Conservation (phyloP, 768 basidiomycete species). For the Peribolospora baueri region DNA sequence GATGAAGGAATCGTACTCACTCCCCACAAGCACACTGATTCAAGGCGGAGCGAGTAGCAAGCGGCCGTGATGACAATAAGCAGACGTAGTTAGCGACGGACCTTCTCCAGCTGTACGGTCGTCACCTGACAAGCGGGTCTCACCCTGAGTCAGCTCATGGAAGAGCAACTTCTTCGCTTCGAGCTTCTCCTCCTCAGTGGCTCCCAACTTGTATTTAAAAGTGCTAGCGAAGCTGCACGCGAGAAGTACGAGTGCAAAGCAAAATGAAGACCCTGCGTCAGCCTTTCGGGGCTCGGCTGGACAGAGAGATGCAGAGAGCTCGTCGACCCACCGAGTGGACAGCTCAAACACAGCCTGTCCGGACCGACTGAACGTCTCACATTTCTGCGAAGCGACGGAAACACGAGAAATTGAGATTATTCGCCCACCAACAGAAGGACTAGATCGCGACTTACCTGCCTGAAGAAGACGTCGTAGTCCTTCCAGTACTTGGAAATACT, state of each 20-base stretch:
- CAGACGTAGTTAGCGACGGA: not conserved
- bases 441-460: constrained; percentile 41
- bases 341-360: constrained; percentile 79
- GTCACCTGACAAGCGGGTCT: constrained; percentile 5
- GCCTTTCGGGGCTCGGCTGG: too few species aligned
- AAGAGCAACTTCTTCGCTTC: constrained; percentile 50
- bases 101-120: not conserved
- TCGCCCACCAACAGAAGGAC: not conserved
- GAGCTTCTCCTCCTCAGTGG: constrained; percentile 13
- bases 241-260: too few species aligned
- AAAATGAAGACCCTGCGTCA: too few species aligned
- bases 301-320: constrained; percentile 24
- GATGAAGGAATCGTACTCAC: too few species aligned
- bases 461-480: constrained; percentile 81
- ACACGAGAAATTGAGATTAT: not conserved
- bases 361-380: constrained; percentile 87
- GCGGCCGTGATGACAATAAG: not conserved
- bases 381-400: constrained; percentile 24
- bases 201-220: too few species aligned
- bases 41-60: not conserved
- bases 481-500: constrained; percentile 72
- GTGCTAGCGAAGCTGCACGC: too few species aligned
- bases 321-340: constrained; percentile 56
- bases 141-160: constrained; percentile 72
- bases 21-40: constrained; percentile 77